A percentile compares a stretch with the other conserved stretches of the same genome.
Evolutionary conservation across 768 basidiomycete species (phyloP).

Genomic region (Mycena vulgaris): DNA sequence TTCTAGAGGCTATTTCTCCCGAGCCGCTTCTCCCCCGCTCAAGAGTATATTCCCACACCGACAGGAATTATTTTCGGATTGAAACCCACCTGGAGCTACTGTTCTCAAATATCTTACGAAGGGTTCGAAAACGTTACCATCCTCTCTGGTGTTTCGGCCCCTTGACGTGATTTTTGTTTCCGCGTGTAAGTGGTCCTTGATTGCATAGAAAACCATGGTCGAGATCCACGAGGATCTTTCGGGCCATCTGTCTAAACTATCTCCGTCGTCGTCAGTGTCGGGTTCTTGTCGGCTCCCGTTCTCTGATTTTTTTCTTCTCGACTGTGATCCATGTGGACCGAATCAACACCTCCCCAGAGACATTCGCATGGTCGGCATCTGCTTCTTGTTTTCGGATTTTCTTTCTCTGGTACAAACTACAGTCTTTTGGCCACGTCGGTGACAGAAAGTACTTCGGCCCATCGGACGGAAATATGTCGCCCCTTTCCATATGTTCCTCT

Average conservation of each 20-base stretch:
- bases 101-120: not conserved
- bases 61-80: not conserved
- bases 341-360: not conserved
- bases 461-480: conserved; percentile 1
- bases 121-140: not conserved
- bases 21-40: no score
- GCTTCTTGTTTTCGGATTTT: not conserved
- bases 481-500: not conserved
- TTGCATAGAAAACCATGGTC: conserved; percentile 18
- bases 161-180: not conserved
- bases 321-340: conserved; percentile 7
- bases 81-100: not conserved
- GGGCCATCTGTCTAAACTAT: not conserved
- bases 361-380: not conserved
- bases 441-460: no score
- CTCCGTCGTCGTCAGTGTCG: not conserved
- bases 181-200: not conserved
- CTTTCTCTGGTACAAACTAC: not conserved
- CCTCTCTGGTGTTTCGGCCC: not conserved
- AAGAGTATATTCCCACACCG: not conserved
- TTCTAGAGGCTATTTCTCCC: not conserved
- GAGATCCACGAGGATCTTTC: conserved; percentile 3
- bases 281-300: not conserved
- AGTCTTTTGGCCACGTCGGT: not conserved
- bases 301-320: not conserved